Base-by-base conservation (phyloP, 2,329 filamentous ascomycete species). In the Triangularia verruculosa region DNA sequence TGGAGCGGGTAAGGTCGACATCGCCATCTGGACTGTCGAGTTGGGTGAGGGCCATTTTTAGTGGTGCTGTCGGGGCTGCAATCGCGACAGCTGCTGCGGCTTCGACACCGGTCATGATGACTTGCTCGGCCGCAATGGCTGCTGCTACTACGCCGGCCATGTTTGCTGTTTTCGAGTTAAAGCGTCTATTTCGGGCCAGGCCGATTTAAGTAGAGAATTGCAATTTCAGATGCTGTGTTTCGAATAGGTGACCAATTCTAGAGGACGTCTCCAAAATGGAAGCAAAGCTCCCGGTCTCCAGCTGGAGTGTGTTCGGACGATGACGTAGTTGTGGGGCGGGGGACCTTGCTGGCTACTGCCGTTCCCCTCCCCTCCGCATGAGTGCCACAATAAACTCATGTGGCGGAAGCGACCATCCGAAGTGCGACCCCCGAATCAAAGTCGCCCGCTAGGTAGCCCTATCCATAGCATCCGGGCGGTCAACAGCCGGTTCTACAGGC, bases 51-150 rank as follows among this genome's bases (percentile, higher is more conserved):
- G 78, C 78, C 7, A 81, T 81, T 64, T 79, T 82, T 59, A 86
- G 74, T 11, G 82, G 82, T 53, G 81, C 76, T 0, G 83, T 83
- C 1, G 83, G 80, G 64, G 82, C 81, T 25, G 81, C 79, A 5
- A 84, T 72, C 25, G 80, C 78, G 4, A 76, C 76, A 8, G 78
- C 81, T 11, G 73, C 74, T 17, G 74, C 76, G 9, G 73, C 76
- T 67, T 80, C 75, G 53, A 78, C 61, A 13, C 76, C 70, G 1
- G 78, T 79, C 9, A 77, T 76, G 25, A 78, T 69, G 57, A 77
- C 71, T 68, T 80, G 74, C 65, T 80, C 78, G 15, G 74, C 76
- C 1, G 72, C 77, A 24, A 76, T 66, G 2, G 74, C 72, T n/a
- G 75, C 77, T 51, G 76, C 76, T 63, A 71, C 76, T 17, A 75